Base-by-base conservation (phyloP, 371 early-diverging fungal genomes). In the Syncephalastrum racemosum region DNA sequence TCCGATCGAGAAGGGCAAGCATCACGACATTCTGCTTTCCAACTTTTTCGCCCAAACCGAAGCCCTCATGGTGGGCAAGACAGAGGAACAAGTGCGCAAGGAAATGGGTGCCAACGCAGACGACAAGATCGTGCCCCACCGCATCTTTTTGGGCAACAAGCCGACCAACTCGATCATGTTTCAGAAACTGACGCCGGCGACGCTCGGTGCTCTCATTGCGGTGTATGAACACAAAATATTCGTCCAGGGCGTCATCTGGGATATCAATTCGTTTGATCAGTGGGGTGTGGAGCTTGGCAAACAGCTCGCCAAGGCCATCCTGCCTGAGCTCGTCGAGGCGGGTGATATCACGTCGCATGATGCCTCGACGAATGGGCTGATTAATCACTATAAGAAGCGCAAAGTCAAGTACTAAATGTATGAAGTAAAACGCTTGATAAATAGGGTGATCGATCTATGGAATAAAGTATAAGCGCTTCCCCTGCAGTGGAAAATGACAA, bases 191-290 rank as follows among this genome's bases (percentile, higher is more conserved):
- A 92, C 92, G 14, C 98, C 99, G 10, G 84, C 83, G 39, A 90
- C 90, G 1, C 84, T 99, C 14, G 99, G 99, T 46, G 82, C 90
- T 8, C 73, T 99, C 60, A 90, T 99, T 68, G 95, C 98, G 42
- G 68, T 97, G 74, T 99, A 99, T 67, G 99, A 99, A 82, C 99
- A 99, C 87, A 99, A 99, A 88, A 98, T 99, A 69, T 99, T 98
- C 72, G 90, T 93, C 18, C 98, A 97, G 79, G 99, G 99, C 50
- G 87, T 91, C 42, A 90, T 97, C 63, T 99, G 97, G 98, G 83
- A 92, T 64, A 95, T 99, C 76, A 99, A 99, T 85, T 93, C 93
- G 27, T 91, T 80, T 71, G 96, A 96, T 66, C 96, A 99, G 83
- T 98, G 98, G 95, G 99, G 99, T 61, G 99, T 99, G 50, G 96